Percentiles rank a stretch among this genome's conserved stretches.
These are phyloP conservation scores for Xerocomus potaroensis DNA, from an alignment of 768 basidiomycete genomes.

Conservation along the genomic window DNA sequence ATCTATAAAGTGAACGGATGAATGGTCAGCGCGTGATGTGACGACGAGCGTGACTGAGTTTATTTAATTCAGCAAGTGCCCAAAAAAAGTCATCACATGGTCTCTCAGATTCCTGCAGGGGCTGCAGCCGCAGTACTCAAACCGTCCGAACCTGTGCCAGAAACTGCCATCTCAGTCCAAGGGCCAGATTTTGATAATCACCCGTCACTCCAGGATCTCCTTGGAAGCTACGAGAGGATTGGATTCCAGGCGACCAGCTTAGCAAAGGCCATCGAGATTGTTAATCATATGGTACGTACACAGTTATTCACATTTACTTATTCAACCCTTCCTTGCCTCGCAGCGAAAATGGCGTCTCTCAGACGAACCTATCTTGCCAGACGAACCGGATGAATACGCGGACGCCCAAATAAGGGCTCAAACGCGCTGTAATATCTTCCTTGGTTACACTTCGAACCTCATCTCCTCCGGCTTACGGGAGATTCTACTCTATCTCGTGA, in stretches of 20 bases:
- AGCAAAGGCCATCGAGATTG: slow-evolving; percentile 81
- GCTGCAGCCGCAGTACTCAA: slow-evolving; percentile 77
- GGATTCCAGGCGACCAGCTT: slow-evolving; percentile 98
- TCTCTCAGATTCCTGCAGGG: slow-evolving; percentile 41
- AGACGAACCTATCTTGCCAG: slow-evolving; percentile 68
- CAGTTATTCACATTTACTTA: background rate
- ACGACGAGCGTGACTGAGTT: no score
- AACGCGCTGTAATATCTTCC: slow-evolving; percentile 83
- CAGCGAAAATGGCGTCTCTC: slow-evolving; percentile 89
- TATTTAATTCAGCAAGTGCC: background rate
- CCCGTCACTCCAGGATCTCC: slow-evolving; percentile 60
- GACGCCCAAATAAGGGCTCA: slow-evolving; percentile 57
- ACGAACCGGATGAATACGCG: slow-evolving; percentile 65
- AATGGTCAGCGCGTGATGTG: slow-evolving; percentile 2
- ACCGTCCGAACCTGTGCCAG: slow-evolving; percentile 67
- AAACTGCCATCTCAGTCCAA: slow-evolving; percentile 63
- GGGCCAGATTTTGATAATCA: slow-evolving; percentile 85
- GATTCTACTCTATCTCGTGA: slow-evolving; percentile 86
- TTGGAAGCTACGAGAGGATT: slow-evolving; percentile 80
- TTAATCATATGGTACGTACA: slow-evolving; percentile 81
- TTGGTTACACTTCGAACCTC: slow-evolving; percentile 98
- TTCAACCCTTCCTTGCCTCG: background rate
- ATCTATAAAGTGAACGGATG: no score
- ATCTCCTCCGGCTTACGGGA: slow-evolving; percentile 97
- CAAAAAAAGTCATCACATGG: slow-evolving; percentile 4